Base-by-base conservation (phyloP, 345 rosid species). In the Acer campestre region DNA sequence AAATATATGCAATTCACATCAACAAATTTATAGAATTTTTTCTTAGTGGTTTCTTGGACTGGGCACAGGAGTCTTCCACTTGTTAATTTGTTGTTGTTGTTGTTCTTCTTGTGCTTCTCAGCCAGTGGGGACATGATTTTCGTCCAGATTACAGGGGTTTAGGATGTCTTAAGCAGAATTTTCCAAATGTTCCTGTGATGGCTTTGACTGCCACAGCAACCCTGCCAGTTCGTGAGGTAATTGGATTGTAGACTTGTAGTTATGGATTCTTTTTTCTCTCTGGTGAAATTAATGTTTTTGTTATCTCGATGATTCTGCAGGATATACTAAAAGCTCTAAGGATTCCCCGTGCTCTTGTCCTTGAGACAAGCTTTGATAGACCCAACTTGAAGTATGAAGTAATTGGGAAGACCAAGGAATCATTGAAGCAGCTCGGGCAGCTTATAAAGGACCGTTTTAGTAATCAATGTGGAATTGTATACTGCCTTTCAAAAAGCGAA, bases 71-170 rank as follows among this genome's bases (percentile, higher is more conserved):
- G 62, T 61, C 67, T 74, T 55, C 38, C n/a, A 49, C 62, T 17
- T 35, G 9, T 38, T 78, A 56, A 67, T 75, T 75, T 78, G 56
- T 69, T 62, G 23, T 29, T 66, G 31, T 46, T 27, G 29, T 27
- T 27, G 29, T 27, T 70, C 58, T 27, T n/a, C 46, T 58, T 58
- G 73, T 76, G 72, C 75, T 76, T 80, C 53, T 35, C 88, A 93
- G 99, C 78, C 99, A 96, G 79, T 93, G 99, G 99, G 99, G 99
- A 66, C 99, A 94, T 82, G 99, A 94, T 89, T 96, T 94, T 69
- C 93, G 97, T 75, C 99, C 98, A 79, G 98, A 94, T 74, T 96
- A 94, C 81, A 86, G 95, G 77, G 90, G 85, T 46, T 81, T 91
- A 53, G 94, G 98, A 75, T 88, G 91, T 83, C 94, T 96, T 48